Evolutionary conservation across 2,329 filamentous ascomycete genomes (phyloP).

Genomic region (Chaetomiaceae sp.): DNA sequence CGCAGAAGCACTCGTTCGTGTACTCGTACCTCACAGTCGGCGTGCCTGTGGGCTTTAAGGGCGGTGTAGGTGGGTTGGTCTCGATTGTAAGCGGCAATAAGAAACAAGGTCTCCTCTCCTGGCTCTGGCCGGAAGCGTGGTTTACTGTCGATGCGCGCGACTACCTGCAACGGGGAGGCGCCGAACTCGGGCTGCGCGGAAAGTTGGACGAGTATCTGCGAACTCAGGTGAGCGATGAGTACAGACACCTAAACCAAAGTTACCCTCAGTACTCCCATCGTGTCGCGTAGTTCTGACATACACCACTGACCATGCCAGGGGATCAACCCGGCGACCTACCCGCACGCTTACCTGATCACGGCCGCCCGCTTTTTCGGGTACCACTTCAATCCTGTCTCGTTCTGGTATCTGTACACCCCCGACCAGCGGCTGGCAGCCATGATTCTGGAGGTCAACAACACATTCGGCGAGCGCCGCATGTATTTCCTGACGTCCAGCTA

Average conservation of each 20-base stretch:
- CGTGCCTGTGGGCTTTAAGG: constrained; percentile 58
- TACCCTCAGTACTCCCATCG: no score
- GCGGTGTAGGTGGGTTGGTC: constrained; percentile 49
- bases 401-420: constrained; percentile 69
- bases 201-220: constrained; percentile 58
- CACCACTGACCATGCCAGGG: constrained; percentile 35
- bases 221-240: constrained; percentile 45
- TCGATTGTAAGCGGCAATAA: constrained; percentile 36
- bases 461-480: constrained; percentile 64
- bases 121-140: constrained; percentile 40
- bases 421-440: constrained; percentile 54
- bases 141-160: constrained; percentile 54
- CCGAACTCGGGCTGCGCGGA: constrained; percentile 48
- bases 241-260: no score
- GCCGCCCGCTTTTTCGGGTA: constrained; percentile 63
- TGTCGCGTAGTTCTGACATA: no score
- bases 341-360: constrained; percentile 64
- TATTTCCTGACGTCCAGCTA: constrained; percentile 50
- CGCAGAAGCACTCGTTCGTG: constrained; percentile 59
- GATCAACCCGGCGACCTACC: constrained; percentile 53
- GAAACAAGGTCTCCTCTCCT: constrained; percentile 23
- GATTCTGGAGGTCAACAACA: constrained; percentile 71
- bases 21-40: constrained; percentile 68
- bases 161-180: constrained; percentile 52
- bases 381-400: constrained; percentile 69